These are phyloP conservation scores for Talaromyces amestolkiae DNA, from an alignment of 2,329 filamentous ascomycete species.

Conservation along the genomic window DNA sequence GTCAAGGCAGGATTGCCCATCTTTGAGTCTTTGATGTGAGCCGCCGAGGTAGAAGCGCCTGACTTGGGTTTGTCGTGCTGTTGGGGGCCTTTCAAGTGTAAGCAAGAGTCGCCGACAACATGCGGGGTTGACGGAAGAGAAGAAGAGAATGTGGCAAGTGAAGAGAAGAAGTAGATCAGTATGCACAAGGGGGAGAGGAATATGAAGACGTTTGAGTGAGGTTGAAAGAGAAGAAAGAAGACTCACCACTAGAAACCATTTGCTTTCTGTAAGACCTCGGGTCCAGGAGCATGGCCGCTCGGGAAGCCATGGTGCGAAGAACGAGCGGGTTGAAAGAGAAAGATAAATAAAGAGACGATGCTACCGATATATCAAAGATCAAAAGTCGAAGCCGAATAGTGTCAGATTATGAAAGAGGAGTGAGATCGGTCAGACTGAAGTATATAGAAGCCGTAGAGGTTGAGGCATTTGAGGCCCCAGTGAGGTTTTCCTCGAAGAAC, in stretches of 20 bases:
- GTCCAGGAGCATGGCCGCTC: constrained; percentile 45
- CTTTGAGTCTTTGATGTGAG: background rate
- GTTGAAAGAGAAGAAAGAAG: constrained; percentile 3
- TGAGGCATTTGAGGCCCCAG: constrained; percentile 7
- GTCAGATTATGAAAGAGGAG: background rate
- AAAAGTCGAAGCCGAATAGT: background rate
- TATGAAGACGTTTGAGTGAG: background rate
- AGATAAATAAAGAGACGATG: background rate
- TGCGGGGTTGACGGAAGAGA: background rate
- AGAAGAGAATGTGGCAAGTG: background rate
- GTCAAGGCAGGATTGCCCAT: background rate
- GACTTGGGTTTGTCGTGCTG: constrained; percentile 9
- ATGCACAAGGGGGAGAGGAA: background rate
- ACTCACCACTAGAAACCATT: constrained; percentile 34
- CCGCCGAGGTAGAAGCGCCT: background rate
- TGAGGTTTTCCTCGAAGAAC: constrained; percentile 13
- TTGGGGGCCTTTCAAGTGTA: constrained; percentile 12
- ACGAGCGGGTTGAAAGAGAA: background rate
- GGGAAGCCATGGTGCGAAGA: constrained; percentile 34
- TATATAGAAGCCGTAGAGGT: background rate
- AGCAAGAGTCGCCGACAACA: background rate
- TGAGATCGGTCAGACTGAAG: background rate
- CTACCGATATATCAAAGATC: background rate
- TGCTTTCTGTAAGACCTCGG: constrained; percentile 43
- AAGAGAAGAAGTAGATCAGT: background rate